Base-by-base conservation (phyloP, 176 grass and related monocot genomes). In the Typha latifolia region DNA sequence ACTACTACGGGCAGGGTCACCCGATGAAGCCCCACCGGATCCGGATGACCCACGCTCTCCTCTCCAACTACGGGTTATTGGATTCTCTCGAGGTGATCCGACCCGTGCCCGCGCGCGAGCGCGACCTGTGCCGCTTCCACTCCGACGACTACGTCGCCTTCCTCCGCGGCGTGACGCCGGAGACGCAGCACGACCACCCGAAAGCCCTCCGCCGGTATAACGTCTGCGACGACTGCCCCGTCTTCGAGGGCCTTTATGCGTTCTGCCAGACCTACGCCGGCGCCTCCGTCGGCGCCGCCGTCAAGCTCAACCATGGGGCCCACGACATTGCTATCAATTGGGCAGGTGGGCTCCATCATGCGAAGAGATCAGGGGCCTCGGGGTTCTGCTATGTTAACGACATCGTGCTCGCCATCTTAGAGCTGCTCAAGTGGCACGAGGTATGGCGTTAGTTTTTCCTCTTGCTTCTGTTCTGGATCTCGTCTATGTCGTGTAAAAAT, bases 291-390 rank as follows among this genome's bases (percentile, higher is more conserved):
- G 83, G 81, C 1, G 89, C 85, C 15, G 86, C 94, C 53, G 84
- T 82, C 79, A 84, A 86, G 62, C 82, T 99, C 50, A 99, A 99
- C 73, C 76, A 99, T 29, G 94, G 16, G 53, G 4, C 82, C 47
- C 83, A 93, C 62, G 94, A 99, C 74, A 93, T 99, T 77, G 86
- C 94, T 37, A 90, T 99, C 76, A 99, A 99, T 80, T 99, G 89
- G 94, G 84, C 86, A 9, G 94, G 94, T 3, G 94, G 94, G 0
- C 86, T 99, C 49, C 94, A 99, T 79, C 94, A 99, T 63, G 94
- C 89, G 5, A 99, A 99, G 55, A 90, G 79, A 79, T 84, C 84
- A 63, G 85, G 93, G 77, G 94, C 94, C 0, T 99, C 94, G 0
- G 94, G 94, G 0, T 99, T 99, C 69, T 99, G 94, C 59, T 99